These are phyloP conservation scores for Phialophora expanda DNA, from an alignment of 2,329 filamentous ascomycete species.

Conservation along the genomic window DNA sequence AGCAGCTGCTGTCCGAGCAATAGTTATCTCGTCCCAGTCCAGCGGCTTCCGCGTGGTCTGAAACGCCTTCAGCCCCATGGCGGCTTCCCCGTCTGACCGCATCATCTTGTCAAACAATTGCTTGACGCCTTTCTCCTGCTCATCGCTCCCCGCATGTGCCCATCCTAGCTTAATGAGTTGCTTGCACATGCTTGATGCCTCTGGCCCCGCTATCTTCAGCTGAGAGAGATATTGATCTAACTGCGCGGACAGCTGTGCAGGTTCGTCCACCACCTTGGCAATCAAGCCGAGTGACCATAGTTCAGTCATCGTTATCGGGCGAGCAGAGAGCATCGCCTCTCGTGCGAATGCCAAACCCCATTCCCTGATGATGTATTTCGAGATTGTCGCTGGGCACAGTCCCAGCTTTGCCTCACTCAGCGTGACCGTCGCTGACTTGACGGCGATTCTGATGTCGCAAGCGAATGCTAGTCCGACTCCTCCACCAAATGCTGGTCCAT, in stretches of 20 bases:
- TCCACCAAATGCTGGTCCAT: conserved; percentile 53
- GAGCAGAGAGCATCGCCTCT: conserved; percentile 48
- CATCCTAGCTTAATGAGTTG: conserved; percentile 42
- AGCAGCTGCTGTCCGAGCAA: conserved; percentile 1
- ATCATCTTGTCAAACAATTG: conserved; percentile 43
- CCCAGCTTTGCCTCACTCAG: conserved; percentile 52
- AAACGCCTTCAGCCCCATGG: conserved; percentile 40
- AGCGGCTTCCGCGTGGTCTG: conserved; percentile 35
- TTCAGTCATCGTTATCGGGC: conserved; percentile 42
- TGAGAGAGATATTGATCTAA: conserved; percentile 41
- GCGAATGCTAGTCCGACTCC: conserved; percentile 53
- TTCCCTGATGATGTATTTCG: conserved; percentile 49
- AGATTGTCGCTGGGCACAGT: conserved; percentile 49
- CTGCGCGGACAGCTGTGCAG: conserved; percentile 24
- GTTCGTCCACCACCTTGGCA: conserved; percentile 37
- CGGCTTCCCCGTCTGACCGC: conserved; percentile 38
- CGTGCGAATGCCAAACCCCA: conserved; percentile 47
- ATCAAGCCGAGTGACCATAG: conserved; percentile 38
- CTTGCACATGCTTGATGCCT: conserved; percentile 46
- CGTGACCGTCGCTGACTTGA: conserved; percentile 38
- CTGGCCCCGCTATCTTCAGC: conserved; percentile 41
- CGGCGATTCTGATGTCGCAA: conserved; percentile 48
- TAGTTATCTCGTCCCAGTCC: conserved; percentile 40
- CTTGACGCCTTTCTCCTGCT: conserved; percentile 38
- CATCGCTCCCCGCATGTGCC: conserved; percentile 35